A percentile compares a stretch with the other conserved stretches of the same genome.
These are phyloP conservation scores for Eucalyptus erythrocorys DNA, from an alignment of 345 rosid genomes.

Conservation along the genomic window DNA sequence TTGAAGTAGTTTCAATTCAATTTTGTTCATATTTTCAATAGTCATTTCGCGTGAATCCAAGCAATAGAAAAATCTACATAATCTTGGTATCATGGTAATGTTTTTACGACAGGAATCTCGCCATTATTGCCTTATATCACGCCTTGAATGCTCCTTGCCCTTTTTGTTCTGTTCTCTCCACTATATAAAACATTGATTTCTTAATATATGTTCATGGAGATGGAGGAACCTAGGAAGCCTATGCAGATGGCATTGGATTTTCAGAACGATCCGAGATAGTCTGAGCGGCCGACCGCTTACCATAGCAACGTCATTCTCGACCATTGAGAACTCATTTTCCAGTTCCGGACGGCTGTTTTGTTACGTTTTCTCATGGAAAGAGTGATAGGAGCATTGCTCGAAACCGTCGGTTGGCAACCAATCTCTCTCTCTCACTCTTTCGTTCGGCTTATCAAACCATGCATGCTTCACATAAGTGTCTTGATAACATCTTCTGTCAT, in stretches of 20 bases:
- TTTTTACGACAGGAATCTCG: background rate
- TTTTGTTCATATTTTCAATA: no score
- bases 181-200: background rate
- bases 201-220: background rate
- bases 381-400: background rate
- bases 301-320: background rate
- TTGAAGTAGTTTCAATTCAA: no score
- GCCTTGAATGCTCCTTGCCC: background rate
- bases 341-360: background rate
- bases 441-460: background rate
- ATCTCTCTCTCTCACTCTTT: background rate
- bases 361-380: background rate
- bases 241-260: background rate
- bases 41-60: background rate
- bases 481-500: background rate
- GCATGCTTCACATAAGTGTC: background rate
- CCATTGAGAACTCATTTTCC: background rate
- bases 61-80: background rate
- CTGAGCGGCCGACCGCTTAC: background rate
- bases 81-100: background rate
- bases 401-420: background rate
- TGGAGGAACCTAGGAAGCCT: background rate
- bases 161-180: background rate
- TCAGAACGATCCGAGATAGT: background rate
- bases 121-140: background rate